Conservation (phyloP, 2,329 filamentous ascomycete genomes). For the Eutypa lata region DNA sequence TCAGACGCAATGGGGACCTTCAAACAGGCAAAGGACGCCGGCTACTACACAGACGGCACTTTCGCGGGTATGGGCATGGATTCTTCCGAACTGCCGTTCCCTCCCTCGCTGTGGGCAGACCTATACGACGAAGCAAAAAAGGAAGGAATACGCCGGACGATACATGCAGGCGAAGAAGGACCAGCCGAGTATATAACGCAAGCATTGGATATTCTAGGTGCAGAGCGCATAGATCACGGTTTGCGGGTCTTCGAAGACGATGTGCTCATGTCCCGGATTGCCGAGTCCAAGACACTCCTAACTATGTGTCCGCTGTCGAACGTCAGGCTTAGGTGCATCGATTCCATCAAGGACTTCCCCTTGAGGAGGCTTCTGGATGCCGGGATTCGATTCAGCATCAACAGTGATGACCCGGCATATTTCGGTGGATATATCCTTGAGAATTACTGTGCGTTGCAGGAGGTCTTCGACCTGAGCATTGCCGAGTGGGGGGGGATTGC, state of each 20-base stretch:
- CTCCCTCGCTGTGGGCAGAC: slow-evolving; percentile 58
- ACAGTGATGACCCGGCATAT: slow-evolving; percentile 72
- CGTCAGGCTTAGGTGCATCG: slow-evolving; percentile 57
- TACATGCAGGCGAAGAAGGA: slow-evolving; percentile 75
- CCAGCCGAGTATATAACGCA: slow-evolving; percentile 62
- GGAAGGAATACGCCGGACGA: slow-evolving; percentile 59
- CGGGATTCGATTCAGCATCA: slow-evolving; percentile 67
- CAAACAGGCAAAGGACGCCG: slow-evolving; percentile 34
- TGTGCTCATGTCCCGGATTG: slow-evolving; percentile 56
- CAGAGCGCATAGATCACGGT: slow-evolving; percentile 72
- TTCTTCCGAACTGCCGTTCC: slow-evolving; percentile 57
- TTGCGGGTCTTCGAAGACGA: slow-evolving; percentile 61
- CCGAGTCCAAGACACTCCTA: slow-evolving; percentile 55
- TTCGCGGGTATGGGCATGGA: slow-evolving; percentile 66
- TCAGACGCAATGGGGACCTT: slow-evolving; percentile 50
- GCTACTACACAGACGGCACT: slow-evolving; percentile 48
- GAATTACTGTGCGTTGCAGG: slow-evolving; percentile 74
- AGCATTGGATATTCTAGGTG: slow-evolving; percentile 60
- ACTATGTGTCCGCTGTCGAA: slow-evolving; percentile 75
- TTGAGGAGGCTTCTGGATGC: slow-evolving; percentile 60
- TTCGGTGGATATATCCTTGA: slow-evolving; percentile 74
- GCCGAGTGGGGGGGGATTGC: slow-evolving; percentile 67
- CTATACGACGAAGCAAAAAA: slow-evolving; percentile 55
- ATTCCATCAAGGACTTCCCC: slow-evolving; percentile 53
- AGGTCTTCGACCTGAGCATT: slow-evolving; percentile 60